These are phyloP conservation scores for Hyaloperonospora brassicae DNA, from an alignment of 352 stramenopile genomes.

Conservation along the genomic window DNA sequence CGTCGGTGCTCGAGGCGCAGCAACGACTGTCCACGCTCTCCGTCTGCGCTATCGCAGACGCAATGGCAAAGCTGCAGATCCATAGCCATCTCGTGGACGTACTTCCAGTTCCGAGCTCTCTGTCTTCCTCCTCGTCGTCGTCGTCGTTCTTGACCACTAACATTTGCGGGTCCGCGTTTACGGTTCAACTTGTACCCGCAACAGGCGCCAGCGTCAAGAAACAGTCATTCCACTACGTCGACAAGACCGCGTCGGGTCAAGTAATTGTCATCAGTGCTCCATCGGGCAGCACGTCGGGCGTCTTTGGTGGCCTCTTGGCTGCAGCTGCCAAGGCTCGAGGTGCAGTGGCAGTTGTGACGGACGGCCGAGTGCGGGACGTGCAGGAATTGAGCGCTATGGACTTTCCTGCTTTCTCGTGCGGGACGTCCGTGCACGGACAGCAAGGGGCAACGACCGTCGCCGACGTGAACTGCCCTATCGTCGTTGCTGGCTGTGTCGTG, in stretches of 20 bases:
- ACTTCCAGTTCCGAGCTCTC: slow-evolving; percentile 54
- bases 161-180: slow-evolving; percentile 70
- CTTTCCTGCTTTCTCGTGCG: slow-evolving; percentile 62
- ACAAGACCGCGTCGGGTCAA: slow-evolving; percentile 66
- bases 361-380: slow-evolving; percentile 69
- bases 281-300: slow-evolving; percentile 40
- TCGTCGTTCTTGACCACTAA: slow-evolving; percentile 32
- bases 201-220: slow-evolving; percentile 31
- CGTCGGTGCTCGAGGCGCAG: slow-evolving; percentile 6
- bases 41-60: slow-evolving; percentile 73
- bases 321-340: slow-evolving; percentile 61
- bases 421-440: slow-evolving; percentile 67
- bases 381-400: slow-evolving; percentile 57
- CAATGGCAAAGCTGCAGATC: slow-evolving; percentile 68
- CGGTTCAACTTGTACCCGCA: slow-evolving; percentile 63
- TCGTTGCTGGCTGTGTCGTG: slow-evolving; percentile 69
- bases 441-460: slow-evolving; percentile 50
- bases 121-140: slow-evolving; percentile 32
- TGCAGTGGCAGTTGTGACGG: slow-evolving; percentile 57
- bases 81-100: slow-evolving; percentile 73
- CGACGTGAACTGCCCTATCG: slow-evolving; percentile 57
- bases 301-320: slow-evolving; percentile 66
- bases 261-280: slow-evolving; percentile 75
- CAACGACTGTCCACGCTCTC: slow-evolving; percentile 68
- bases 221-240: slow-evolving; percentile 63